Evolutionary conservation across 345 rosid genomes (phyloP).

Genomic region (Reutealis trisperma): DNA sequence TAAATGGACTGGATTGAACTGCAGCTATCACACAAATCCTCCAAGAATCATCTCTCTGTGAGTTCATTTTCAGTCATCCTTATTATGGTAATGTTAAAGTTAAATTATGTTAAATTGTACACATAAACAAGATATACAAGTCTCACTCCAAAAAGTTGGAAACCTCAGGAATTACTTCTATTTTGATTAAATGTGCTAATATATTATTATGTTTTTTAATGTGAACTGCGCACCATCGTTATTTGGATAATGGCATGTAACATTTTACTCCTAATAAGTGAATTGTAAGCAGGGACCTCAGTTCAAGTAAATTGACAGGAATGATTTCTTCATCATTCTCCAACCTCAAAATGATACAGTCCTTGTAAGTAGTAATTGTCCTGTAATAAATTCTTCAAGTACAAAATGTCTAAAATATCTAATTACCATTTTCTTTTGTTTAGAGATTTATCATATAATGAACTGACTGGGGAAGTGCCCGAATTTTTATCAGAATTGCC

Average conservation of each 20-base stretch:
- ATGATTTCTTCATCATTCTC: slow-evolving; percentile 6
- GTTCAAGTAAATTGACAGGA: slow-evolving; percentile 5
- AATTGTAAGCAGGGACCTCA: slow-evolving; percentile 6
- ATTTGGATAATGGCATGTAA: neutral
- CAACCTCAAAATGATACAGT: neutral
- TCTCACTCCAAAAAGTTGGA: no score
- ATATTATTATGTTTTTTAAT: no score
- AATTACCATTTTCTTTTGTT: neutral
- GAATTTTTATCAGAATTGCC: slow-evolving; percentile 5
- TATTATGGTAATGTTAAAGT: no score
- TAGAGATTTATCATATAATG: slow-evolving; percentile 20
- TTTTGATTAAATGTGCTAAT: no score
- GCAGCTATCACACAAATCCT: neutral
- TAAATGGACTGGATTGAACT: slow-evolving; percentile 31
- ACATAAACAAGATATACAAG: no score
- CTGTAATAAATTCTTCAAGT: no score
- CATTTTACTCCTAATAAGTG: neutral
- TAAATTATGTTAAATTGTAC: no score
- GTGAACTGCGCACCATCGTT: no score
- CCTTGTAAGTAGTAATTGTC: neutral
- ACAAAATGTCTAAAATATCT: neutral
- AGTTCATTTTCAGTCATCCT: slow-evolving; percentile 2
- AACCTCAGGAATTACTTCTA: no score
- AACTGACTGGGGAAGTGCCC: slow-evolving; percentile 9
- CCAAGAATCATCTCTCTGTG: slow-evolving; percentile 43